These are phyloP conservation scores for Echinochloa phyllopogon DNA, from an alignment of 176 grass and related monocot species.

Conservation along the genomic window DNA sequence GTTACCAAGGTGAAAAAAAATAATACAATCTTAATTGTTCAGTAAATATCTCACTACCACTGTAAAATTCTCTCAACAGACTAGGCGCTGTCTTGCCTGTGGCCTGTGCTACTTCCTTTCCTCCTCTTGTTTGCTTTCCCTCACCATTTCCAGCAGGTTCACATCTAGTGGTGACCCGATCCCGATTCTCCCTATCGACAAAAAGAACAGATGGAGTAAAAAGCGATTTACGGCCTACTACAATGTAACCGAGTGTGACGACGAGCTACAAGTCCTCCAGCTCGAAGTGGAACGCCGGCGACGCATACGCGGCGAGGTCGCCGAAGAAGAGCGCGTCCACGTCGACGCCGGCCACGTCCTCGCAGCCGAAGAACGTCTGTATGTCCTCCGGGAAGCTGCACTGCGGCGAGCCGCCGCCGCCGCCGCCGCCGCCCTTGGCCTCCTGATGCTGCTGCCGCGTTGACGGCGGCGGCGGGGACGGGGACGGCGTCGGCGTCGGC, in stretches of 20 bases:
- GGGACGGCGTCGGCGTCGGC: constrained; percentile 38
- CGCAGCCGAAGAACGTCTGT: constrained; percentile 86
- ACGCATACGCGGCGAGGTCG: constrained; percentile 64
- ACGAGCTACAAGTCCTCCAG: constrained; percentile 54
- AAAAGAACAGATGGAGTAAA: constrained; percentile 35
- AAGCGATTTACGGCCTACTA: constrained; percentile 19
- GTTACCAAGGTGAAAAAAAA: constrained; percentile 12
- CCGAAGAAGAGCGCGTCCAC: constrained; percentile 76
- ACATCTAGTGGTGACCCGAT: neutral
- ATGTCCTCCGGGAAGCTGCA: constrained; percentile 91
- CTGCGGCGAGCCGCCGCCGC: constrained; percentile 38
- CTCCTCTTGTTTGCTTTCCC: constrained; percentile 8
- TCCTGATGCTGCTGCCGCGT: constrained; percentile 3
- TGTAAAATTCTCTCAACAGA: constrained; percentile 23
- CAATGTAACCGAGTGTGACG: neutral
- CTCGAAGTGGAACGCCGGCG: constrained; percentile 72
- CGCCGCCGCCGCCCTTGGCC: constrained; percentile 21
- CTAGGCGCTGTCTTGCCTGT: neutral
- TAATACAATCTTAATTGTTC: constrained; percentile 37
- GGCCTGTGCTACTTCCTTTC: constrained; percentile 12
- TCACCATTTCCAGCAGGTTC: constrained; percentile 19
- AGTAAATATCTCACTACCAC: constrained; percentile 32
- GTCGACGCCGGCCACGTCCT: constrained; percentile 47
- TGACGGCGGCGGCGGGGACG: neutral
- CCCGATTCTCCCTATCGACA: constrained; percentile 48